phyloP scores from a whole-genome alignment of 2,329 filamentous ascomycete species.

The Paracorniculantispora psalliotae region DNA sequence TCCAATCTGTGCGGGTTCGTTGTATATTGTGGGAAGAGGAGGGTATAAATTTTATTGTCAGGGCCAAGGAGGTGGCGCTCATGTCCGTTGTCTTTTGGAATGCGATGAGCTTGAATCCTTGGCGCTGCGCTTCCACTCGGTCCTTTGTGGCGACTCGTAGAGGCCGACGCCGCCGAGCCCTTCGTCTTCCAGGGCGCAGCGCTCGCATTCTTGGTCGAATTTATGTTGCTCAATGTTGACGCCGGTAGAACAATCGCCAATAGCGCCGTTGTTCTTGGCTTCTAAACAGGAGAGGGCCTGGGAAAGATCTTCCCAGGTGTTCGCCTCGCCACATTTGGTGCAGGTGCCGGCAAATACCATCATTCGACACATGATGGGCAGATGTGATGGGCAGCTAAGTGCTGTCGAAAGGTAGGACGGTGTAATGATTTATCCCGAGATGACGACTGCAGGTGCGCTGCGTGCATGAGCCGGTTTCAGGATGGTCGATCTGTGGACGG shows the following conservation, averaged over 20 bases:
- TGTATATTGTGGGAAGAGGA: background rate
- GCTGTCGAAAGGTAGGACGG: background rate
- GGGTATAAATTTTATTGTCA: background rate
- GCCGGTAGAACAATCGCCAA: constrained; percentile 39
- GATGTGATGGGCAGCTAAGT: background rate
- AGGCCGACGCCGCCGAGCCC: constrained; percentile 38
- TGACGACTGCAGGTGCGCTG: background rate
- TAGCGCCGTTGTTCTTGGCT: constrained; percentile 43
- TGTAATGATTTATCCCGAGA: background rate
- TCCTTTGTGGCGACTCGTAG: constrained; percentile 16
- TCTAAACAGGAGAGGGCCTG: constrained; percentile 45
- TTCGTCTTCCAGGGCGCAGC: constrained; percentile 38
- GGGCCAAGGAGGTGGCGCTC: background rate
- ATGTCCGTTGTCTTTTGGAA: constrained; percentile 12
- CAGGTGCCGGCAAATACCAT: constrained; percentile 41
- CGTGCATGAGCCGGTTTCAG: background rate
- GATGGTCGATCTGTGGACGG: background rate
- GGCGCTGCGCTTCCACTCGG: constrained; percentile 6
- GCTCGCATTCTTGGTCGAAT: constrained; percentile 45
- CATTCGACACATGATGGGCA: constrained; percentile 40
- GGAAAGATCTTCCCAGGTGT: constrained; percentile 40
- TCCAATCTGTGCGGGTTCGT: background rate
- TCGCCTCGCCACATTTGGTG: constrained; percentile 35
- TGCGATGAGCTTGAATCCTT: background rate
- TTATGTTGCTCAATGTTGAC: constrained; percentile 37